Base-by-base conservation (phyloP, 2,329 filamentous ascomycete species). In the Colletotrichum magnum region DNA sequence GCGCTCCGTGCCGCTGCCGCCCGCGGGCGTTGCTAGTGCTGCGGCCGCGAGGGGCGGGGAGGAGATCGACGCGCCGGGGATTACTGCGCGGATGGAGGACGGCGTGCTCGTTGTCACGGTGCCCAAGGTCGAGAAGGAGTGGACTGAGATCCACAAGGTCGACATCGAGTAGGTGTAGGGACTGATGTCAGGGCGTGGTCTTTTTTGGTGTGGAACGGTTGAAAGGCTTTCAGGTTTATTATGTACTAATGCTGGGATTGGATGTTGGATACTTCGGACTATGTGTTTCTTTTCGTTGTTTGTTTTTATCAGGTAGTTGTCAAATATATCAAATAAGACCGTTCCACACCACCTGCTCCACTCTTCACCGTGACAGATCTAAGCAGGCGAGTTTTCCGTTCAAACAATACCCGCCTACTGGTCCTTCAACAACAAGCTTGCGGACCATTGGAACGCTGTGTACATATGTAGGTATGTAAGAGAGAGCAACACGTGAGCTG, bases 41-140 rank as follows among this genome's bases (percentile, higher is more conserved):
- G 13, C 10, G 4, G 41, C 41, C 3, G 41, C 41, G 10, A 18
- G 57, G 1, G 67, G 57, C 13, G 87, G 88, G 52, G 89, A 90
- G 28, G 85, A 87, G 71, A 83, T 96, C 16, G 91, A 94, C 74
- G 87, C 85, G 1, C 86, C 91, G 57, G 84, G 81, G 26, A 95
- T 96, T 75, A 87, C 85, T 2, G 93, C 93, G 3, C 94, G 90
- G 81, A 86, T 97, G 80, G 92, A 94, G 78, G 92, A 96, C 76
- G 94, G 94, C 5, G 83, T 97, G 1, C 79, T 97, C 73, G 84
- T 91, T 43, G 85, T 97, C n/a, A 90, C 88, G n/a, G 88, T 97
- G 2, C 93, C 93, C 7, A 95, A 94, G 83, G 75, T 88, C 7
- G 89, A 92, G 76, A 88, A 85, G 79, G 89, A 89, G 73, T 90